phyloP scores from a whole-genome alignment of 176 grass and related monocot species.

The Triticum dicoccoides region DNA sequence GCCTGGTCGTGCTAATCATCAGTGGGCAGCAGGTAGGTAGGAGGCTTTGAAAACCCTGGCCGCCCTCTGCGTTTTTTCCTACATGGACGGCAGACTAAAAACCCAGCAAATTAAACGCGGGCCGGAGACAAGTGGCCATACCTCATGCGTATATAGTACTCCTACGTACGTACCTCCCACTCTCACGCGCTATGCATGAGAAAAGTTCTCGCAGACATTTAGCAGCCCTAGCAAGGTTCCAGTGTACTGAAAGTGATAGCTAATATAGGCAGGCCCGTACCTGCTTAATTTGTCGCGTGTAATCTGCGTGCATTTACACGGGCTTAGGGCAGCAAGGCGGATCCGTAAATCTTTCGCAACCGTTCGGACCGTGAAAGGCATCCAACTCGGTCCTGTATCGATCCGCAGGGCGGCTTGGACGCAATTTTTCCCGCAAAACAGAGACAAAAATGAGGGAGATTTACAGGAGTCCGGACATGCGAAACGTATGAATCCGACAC shows the following conservation, averaged over 20 bases:
- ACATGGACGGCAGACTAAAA: slow-evolving; percentile 16
- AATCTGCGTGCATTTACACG: background rate
- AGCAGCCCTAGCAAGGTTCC: background rate
- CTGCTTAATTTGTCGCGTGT: background rate
- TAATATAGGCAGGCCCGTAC: background rate
- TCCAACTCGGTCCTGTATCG: no score
- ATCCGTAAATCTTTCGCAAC: no score
- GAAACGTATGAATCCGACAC: no score
- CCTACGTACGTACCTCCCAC: background rate
- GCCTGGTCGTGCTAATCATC: background rate
- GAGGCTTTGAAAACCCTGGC: slow-evolving; percentile 22
- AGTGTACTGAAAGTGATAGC: slow-evolving; percentile 20
- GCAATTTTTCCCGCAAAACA: no score
- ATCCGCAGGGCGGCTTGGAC: no score
- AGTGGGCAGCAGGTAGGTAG: slow-evolving; percentile 30
- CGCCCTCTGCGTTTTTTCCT: background rate
- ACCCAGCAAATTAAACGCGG: slow-evolving; percentile 8
- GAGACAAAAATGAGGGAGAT: no score
- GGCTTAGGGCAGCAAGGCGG: no score
- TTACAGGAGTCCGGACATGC: no score
- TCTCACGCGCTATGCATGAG: background rate
- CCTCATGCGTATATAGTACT: background rate
- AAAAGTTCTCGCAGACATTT: background rate
- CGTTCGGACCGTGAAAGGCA: no score
- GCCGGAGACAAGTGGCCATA: background rate